A percentile compares a stretch with the other conserved stretches of the same genome.
phyloP scores from a whole-genome alignment of 164 flowering plant genomes.

The Litsea cubeba region DNA sequence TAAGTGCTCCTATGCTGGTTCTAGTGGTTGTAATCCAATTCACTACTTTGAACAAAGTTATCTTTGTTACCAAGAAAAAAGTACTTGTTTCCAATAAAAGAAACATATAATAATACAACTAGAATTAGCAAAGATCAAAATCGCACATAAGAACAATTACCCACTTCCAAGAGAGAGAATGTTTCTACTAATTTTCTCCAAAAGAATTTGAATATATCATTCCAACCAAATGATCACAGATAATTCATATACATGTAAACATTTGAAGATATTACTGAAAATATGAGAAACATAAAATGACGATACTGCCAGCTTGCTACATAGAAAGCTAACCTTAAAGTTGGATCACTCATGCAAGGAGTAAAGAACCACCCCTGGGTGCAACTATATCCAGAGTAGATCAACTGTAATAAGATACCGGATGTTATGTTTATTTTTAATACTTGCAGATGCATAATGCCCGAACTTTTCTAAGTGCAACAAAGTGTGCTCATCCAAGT shows the following conservation, averaged over 20 bases:
- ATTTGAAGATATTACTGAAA: too few relatives aligned
- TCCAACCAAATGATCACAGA: neutral
- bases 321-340: slow-evolving; percentile 60
- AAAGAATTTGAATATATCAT: neutral
- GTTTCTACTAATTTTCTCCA: neutral
- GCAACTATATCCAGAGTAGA: slow-evolving; percentile 88
- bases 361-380: slow-evolving; percentile 99
- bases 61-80: neutral
- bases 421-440: neutral
- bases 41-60: too few relatives aligned
- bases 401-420: slow-evolving; percentile 43
- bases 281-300: neutral
- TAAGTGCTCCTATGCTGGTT: too few relatives aligned
- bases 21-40: too few relatives aligned
- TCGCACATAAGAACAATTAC: neutral
- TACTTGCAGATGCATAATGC: neutral
- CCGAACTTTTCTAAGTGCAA: neutral
- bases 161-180: neutral
- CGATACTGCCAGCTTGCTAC: neutral
- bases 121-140: neutral
- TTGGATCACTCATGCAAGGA: slow-evolving; percentile 81
- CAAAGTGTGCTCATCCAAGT: neutral
- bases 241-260: neutral
- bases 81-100: too few relatives aligned
- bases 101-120: neutral